These are phyloP conservation scores for Calophaca sinica DNA, from an alignment of 306 rosid genomes.

Conservation along the genomic window DNA sequence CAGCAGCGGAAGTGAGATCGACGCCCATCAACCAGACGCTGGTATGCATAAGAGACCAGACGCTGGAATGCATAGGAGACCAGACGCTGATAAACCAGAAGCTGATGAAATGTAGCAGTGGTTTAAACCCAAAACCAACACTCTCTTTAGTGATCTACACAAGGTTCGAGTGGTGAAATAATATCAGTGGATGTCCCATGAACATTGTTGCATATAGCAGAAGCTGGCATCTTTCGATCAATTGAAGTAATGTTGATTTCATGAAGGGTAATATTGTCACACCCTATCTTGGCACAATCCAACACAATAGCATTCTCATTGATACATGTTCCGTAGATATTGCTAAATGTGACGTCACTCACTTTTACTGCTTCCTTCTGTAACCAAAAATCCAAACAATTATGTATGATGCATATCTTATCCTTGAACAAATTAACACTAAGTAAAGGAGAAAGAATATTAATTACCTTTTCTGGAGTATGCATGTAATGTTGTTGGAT, in stretches of 20 bases:
- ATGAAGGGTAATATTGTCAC: constrained; percentile 23
- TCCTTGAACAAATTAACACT: too few species aligned
- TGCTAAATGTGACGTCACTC: constrained; percentile 42
- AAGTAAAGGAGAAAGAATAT: not conserved
- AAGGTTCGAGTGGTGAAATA: constrained; percentile 22
- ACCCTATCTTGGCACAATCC: constrained; percentile 50
- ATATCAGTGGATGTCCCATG: constrained; percentile 28
- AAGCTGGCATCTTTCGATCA: constrained; percentile 36
- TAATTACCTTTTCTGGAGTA: constrained; percentile 22
- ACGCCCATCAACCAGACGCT: too few species aligned
- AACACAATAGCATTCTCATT: constrained; percentile 38
- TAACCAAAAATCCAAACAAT: not conserved
- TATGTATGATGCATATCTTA: too few species aligned
- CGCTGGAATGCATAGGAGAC: too few species aligned
- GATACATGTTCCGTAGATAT: constrained; percentile 45
- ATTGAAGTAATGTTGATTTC: constrained; percentile 41
- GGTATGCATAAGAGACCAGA: too few species aligned
- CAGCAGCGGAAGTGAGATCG: too few species aligned
- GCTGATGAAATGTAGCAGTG: too few species aligned
- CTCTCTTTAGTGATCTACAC: not conserved
- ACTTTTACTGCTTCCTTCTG: constrained; percentile 40
- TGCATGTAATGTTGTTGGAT: constrained; percentile 49
- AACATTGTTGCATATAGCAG: constrained; percentile 36
- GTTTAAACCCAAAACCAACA: too few species aligned
- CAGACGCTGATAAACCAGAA: too few species aligned